Evolutionary conservation across 2,329 filamentous ascomycete genomes (phyloP).

Genomic region (Aspergillus transmontanensis): DNA sequence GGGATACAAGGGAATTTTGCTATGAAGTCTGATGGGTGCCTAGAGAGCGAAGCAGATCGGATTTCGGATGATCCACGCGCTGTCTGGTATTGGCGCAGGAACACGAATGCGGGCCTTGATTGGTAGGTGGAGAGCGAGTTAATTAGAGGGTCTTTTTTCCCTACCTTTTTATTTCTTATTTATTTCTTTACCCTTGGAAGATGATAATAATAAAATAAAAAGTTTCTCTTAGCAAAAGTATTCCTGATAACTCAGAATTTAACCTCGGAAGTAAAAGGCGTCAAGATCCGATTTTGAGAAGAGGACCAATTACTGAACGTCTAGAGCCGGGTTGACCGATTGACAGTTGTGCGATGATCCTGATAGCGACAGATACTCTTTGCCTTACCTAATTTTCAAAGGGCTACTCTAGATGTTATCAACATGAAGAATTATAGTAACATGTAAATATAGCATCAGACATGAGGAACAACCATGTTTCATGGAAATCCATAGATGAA

Average conservation of each 20-base stretch:
- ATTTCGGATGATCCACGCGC: conserved; percentile 7
- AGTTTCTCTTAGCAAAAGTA: not conserved
- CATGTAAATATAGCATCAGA: not conserved
- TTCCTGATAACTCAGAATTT: not conserved
- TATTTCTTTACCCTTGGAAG: not conserved
- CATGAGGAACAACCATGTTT: not conserved
- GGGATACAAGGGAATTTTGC: not conserved
- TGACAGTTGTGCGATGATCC: not conserved
- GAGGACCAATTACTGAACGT: not conserved
- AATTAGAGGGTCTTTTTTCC: not conserved
- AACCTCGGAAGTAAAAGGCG: not conserved
- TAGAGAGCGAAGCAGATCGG: conserved; percentile 4
- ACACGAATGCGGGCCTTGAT: conserved; percentile 3
- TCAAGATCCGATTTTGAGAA: not conserved
- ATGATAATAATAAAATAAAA: no score
- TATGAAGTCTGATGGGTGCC: not conserved
- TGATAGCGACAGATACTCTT: not conserved
- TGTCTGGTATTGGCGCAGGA: conserved; percentile 10
- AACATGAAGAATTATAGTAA: no score
- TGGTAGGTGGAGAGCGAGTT: not conserved
- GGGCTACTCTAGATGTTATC: not conserved
- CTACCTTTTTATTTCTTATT: not conserved
- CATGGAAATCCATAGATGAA: not conserved
- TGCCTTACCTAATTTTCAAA: not conserved
- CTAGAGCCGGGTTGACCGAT: not conserved